phyloP scores from a whole-genome alignment of 768 basidiomycete species.

The Multifurca ochricompacta region DNA sequence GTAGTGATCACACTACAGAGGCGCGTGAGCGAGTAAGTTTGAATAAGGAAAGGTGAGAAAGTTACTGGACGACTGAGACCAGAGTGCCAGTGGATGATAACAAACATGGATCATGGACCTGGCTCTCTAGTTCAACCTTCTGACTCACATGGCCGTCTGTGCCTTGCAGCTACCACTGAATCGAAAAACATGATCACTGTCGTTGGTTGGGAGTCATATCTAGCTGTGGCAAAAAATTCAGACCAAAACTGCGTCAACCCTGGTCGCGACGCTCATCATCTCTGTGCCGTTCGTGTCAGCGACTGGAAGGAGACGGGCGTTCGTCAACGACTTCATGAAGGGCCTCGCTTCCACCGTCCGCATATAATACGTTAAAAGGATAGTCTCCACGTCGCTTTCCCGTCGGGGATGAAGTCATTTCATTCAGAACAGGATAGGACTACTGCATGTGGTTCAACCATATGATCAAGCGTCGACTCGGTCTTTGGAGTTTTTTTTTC shows the following conservation, averaged over 20 bases:
- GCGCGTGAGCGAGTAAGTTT: slow-evolving; percentile 30
- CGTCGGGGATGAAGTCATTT: neutral
- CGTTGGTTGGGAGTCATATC: neutral
- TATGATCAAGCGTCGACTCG: too few relatives aligned
- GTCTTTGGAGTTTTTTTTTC: too few relatives aligned
- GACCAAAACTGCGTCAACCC: neutral
- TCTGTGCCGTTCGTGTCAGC: neutral
- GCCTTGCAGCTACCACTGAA: neutral
- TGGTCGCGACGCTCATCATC: neutral
- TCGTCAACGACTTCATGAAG: neutral
- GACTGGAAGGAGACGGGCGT: neutral
- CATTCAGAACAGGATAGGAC: neutral
- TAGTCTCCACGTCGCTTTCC: neutral
- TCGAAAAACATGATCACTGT: neutral
- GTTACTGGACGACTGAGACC: too few relatives aligned
- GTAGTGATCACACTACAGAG: slow-evolving; percentile 19
- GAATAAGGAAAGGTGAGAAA: too few relatives aligned
- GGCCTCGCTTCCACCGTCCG: neutral
- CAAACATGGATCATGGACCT: too few relatives aligned
- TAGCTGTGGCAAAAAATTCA: neutral
- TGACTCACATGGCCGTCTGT: neutral
- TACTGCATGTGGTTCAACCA: neutral
- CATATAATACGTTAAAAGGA: neutral
- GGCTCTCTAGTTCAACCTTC: neutral
- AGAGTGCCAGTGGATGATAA: too few relatives aligned